Conservation (phyloP, 2,329 filamentous ascomycete genomes). For the Grosmannia clavigera region DNA sequence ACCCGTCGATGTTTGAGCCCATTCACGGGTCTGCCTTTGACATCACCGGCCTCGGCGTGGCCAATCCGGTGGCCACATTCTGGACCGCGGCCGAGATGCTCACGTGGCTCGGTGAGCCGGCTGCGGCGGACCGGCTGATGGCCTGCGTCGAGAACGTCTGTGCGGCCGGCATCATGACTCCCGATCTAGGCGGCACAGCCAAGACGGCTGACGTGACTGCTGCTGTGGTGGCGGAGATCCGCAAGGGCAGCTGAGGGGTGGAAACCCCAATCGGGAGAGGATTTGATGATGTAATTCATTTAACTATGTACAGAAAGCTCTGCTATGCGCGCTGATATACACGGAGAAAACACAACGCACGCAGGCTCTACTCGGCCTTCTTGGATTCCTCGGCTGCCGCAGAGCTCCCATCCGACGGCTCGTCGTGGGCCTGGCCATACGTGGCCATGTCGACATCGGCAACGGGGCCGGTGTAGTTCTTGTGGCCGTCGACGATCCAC, state of each 20-base stretch:
- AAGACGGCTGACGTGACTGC: constrained; percentile 14
- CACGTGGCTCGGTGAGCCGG: constrained; percentile 37
- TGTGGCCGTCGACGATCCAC: constrained; percentile 37
- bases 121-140: constrained; percentile 33
- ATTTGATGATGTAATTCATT: background rate
- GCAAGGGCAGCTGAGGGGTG: background rate
- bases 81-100: constrained; percentile 43
- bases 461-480: constrained; percentile 29
- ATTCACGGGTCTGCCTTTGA: constrained; percentile 44
- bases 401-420: background rate
- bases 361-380: background rate
- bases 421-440: constrained; percentile 3
- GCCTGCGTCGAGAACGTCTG: constrained; percentile 36
- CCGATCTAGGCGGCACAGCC: constrained; percentile 33
- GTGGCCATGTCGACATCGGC: constrained; percentile 7
- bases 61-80: constrained; percentile 41
- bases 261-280: background rate
- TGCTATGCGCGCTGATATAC: background rate
- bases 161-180: constrained; percentile 33
- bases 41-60: constrained; percentile 38
- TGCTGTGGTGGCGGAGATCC: constrained; percentile 7
- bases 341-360: background rate
- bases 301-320: background rate
- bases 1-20: constrained; percentile 44
- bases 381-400: background rate